Conservation (phyloP, 1,139 yeast genomes). For the Sugiyamaella neomexicana region DNA sequence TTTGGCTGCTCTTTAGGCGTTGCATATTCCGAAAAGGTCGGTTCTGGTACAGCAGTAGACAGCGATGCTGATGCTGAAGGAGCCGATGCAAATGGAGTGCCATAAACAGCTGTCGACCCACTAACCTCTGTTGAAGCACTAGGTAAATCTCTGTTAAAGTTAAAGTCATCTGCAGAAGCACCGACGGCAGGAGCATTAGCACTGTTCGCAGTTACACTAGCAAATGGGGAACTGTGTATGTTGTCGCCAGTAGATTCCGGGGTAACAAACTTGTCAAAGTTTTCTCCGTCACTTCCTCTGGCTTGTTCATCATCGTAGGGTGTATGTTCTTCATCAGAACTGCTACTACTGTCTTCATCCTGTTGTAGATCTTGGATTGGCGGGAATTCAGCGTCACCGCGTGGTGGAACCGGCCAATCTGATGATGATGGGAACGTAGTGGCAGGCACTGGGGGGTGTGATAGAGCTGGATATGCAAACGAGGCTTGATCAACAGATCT, state of each 20-base stretch:
- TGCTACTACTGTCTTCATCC: slow-evolving; percentile 57
- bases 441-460: slow-evolving; percentile 5
- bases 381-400: slow-evolving; percentile 53
- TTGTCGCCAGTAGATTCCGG: slow-evolving; percentile 21
- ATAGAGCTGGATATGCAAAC: slow-evolving; percentile 21
- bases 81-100: slow-evolving; percentile 1
- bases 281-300: slow-evolving; percentile 12
- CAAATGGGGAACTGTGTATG: slow-evolving; percentile 9
- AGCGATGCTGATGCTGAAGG: not conserved
- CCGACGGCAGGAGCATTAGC: slow-evolving; percentile 5
- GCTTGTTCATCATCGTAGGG: slow-evolving; percentile 9
- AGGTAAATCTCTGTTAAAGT: slow-evolving; percentile 5
- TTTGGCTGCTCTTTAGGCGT: slow-evolving; percentile 6
- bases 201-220: slow-evolving; percentile 8
- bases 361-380: slow-evolving; percentile 66
- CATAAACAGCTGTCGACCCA: slow-evolving; percentile 6
- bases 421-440: slow-evolving; percentile 15
- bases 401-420: slow-evolving; percentile 16
- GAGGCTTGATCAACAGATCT: slow-evolving; percentile 15
- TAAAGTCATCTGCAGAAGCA: slow-evolving; percentile 10
- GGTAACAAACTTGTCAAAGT: slow-evolving; percentile 20
- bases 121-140: not conserved
- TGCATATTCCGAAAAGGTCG: not conserved
- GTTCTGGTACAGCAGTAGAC: not conserved
- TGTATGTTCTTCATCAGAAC: slow-evolving; percentile 41